These are phyloP conservation scores for Ogataea pilisensis DNA, from an alignment of 805 yeast genomes.

Conservation along the genomic window DNA sequence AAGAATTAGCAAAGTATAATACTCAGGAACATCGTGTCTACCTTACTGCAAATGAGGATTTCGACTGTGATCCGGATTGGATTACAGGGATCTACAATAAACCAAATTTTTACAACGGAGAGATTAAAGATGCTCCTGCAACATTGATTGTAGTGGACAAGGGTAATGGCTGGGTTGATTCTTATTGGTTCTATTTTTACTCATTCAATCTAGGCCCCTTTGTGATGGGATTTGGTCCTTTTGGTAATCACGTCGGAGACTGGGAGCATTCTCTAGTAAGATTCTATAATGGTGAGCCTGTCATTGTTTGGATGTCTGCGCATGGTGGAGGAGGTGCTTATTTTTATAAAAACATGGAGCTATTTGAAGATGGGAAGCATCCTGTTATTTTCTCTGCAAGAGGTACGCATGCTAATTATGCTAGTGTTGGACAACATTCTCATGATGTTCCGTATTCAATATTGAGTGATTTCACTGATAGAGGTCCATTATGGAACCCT, in stretches of 20 bases:
- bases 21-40: constrained; percentile 38
- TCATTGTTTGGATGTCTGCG: constrained; percentile 92
- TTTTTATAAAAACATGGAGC: constrained; percentile 70
- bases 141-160: constrained; percentile 80
- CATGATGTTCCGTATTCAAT: constrained; percentile 94
- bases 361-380: constrained; percentile 40
- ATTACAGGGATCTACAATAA: constrained; percentile 65
- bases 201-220: constrained; percentile 93
- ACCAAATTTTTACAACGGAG: constrained; percentile 72
- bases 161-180: constrained; percentile 92
- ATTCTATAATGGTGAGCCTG: constrained; percentile 75
- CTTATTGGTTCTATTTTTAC: constrained; percentile 94
- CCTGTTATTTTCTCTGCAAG: constrained; percentile 88
- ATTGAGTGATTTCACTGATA: constrained; percentile 86
- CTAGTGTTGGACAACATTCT: constrained; percentile 92
- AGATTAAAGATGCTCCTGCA: constrained; percentile 73
- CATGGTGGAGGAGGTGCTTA: constrained; percentile 97
- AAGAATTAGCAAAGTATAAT: constrained; percentile 30
- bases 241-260: constrained; percentile 95
- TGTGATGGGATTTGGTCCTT: constrained; percentile 97
- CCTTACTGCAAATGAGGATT: constrained; percentile 67
- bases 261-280: constrained; percentile 96
- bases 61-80: constrained; percentile 75
- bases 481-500: constrained; percentile 97
- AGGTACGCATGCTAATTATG: constrained; percentile 97